Evolutionary conservation across 2,329 filamentous ascomycete genomes (phyloP).

Genomic region (Colletotrichum eremochloae): DNA sequence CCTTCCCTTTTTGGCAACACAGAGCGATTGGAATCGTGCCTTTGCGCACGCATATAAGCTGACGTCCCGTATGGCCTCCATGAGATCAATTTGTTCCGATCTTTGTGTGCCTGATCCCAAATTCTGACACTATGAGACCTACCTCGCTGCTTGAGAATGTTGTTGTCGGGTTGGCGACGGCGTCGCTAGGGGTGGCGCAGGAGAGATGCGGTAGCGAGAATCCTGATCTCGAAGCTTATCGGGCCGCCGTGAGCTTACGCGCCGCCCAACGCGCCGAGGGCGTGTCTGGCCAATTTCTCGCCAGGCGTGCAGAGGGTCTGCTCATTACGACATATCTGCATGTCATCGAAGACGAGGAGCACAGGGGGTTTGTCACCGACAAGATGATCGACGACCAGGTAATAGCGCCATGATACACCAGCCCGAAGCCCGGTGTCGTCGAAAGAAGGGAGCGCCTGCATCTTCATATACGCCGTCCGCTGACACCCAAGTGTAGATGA

Average conservation of each 20-base stretch:
- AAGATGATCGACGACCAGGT: conserved; percentile 33
- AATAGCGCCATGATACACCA: not conserved
- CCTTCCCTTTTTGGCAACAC: conserved; percentile 23
- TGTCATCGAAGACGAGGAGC: conserved; percentile 28
- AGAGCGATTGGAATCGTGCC: not conserved
- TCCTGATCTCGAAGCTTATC: conserved; percentile 7
- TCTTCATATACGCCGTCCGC: not conserved
- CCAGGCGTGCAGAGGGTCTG: conserved; percentile 14
- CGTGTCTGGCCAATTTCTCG: not conserved
- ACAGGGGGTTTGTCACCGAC: conserved; percentile 26
- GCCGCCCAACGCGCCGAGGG: conserved; percentile 12
- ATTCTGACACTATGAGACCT: conserved; percentile 3
- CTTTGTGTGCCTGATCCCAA: too few relatives aligned
- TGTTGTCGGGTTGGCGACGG: not conserved
- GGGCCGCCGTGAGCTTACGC: not conserved
- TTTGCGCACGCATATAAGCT: not conserved
- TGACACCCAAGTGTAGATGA: conserved; percentile 13
- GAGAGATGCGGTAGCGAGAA: conserved; percentile 7
- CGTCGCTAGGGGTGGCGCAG: too few relatives aligned
- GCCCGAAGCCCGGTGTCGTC: not conserved
- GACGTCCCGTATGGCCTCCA: not conserved
- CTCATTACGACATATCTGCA: conserved; percentile 35
- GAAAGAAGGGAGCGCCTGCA: not conserved
- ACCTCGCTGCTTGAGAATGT: not conserved
- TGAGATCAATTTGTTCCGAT: not conserved